Evolutionary conservation across 2,329 filamentous ascomycete species (phyloP), one percentile per base, ranked within the genome.

Genomic region (Trichoderma harzianum): DNA sequence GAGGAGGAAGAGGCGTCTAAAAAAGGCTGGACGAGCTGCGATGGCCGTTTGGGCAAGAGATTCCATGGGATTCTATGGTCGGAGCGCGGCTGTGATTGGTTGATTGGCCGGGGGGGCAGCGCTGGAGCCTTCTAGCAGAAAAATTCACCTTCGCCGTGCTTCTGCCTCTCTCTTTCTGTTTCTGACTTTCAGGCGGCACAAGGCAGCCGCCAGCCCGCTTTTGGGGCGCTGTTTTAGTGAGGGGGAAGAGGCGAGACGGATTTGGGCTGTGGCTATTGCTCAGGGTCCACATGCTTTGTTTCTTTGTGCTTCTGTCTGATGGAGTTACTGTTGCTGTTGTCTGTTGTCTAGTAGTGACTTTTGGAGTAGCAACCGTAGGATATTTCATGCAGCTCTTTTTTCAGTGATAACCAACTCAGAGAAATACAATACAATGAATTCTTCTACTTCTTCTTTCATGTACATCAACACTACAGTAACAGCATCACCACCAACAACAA

Each of bases 61-160:
- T 84, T 84, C 82, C 82, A 84, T 84, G 80, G 76, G 82, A 83
- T 84, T 84, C 82, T 79, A 84, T 79, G 82, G 78, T 76, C 78
- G 73, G 72, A 74, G 72, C 74, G 76, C 74, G 64, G 76, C 76
- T 26, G 72, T 79, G 77, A 79, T 79, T 79, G 78, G 72, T 71
- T 57, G 47, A 64, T 3, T 16, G 34, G 14, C 34, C 8, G 36
- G 62, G 39, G 39, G 39, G 39, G 16, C 39, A n/a, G 55, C 71
- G 69, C 74, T 77, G 74, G 77, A 78, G 75, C 73, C 74, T 78
- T 79, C 77, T 75, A 77, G 77, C 60, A 64, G 58, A 47, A 51
- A 61, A 58, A 68, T 60, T 21, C 36, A n/a, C 32, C 36, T 32
- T 39, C 47, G 51, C n/a, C 16, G 63, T 26, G 21, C 36, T 60